A percentile compares a stretch with the other conserved stretches of the same genome.
These are phyloP conservation scores for Luzula sylvatica DNA, from an alignment of 176 grass and related monocot genomes.

Conservation along the genomic window DNA sequence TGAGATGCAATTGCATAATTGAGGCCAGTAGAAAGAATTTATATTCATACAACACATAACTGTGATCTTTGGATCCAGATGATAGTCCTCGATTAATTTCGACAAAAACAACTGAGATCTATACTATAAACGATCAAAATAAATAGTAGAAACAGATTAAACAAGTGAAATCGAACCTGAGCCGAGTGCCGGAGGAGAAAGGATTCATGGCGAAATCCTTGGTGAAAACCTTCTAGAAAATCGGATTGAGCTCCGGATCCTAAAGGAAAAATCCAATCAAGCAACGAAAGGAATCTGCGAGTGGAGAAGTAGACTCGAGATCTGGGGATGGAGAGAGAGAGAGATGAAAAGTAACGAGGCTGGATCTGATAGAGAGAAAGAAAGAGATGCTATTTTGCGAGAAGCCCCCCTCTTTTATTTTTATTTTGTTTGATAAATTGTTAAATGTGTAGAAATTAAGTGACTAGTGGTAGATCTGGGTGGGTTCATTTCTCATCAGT, in stretches of 20 bases:
- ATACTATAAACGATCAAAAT: background rate
- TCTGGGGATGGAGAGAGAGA: slow-evolving; percentile 1
- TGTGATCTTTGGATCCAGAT: slow-evolving; percentile 1
- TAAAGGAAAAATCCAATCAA: too few species aligned
- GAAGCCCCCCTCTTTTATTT: slow-evolving; percentile 17
- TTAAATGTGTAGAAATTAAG: background rate
- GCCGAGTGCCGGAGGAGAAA: slow-evolving; percentile 92
- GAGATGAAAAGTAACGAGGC: slow-evolving; percentile 34
- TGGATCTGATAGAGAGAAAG: slow-evolving; percentile 39
- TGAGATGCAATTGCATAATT: background rate
- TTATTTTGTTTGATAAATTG: background rate
- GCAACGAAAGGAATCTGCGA: slow-evolving; percentile 13
- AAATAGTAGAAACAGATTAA: background rate
- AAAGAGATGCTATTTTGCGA: slow-evolving; percentile 37
- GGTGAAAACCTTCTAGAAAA: slow-evolving; percentile 28
- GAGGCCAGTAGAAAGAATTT: background rate
- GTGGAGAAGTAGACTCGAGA: slow-evolving; percentile 17
- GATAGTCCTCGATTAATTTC: background rate
- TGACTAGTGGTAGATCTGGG: slow-evolving; percentile 11
- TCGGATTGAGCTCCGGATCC: slow-evolving; percentile 36
- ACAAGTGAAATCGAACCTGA: slow-evolving; percentile 50
- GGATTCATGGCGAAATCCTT: slow-evolving; percentile 81
- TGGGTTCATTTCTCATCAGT: too few species aligned
- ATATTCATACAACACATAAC: background rate
- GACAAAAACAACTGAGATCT: background rate